Conservation (phyloP, 306 rosid genomes). For the Prosopis cineraria region DNA sequence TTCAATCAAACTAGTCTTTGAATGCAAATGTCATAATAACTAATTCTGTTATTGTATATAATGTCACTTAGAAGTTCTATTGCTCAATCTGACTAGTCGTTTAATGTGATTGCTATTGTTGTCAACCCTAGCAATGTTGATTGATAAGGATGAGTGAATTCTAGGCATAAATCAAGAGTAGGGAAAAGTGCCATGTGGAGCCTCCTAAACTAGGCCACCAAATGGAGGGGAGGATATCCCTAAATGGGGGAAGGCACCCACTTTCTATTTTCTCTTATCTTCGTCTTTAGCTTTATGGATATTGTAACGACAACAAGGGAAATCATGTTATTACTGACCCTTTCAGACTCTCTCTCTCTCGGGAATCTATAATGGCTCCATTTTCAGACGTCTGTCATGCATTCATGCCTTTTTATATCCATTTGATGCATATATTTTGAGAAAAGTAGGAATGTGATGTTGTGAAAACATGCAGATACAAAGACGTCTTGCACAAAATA, state of each 20-base stretch:
- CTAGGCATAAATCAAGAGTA: neutral
- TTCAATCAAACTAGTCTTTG: neutral
- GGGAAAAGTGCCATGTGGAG: neutral
- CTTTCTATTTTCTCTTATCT: neutral
- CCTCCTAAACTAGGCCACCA: conserved; percentile 9
- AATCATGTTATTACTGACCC: neutral
- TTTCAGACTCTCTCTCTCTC: neutral
- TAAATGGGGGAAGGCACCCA: neutral
- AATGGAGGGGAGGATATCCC: neutral
- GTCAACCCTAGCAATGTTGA: neutral
- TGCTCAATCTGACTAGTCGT: neutral
- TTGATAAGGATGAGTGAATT: neutral
- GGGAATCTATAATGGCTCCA: conserved; percentile 13
- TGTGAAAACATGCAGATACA: conserved; percentile 59
- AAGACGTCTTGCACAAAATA: conserved; percentile 97
- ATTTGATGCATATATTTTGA: conserved; percentile 14
- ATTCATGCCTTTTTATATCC: neutral
- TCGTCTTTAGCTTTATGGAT: neutral
- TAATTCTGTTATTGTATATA: conserved; percentile 6
- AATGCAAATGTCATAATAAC: conserved; percentile 4
- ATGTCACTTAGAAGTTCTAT: neutral
- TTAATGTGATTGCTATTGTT: conserved; percentile 4
- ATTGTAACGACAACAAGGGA: neutral
- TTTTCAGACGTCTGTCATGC: neutral
- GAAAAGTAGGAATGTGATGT: conserved; percentile 10